Evolutionary conservation across 192 early-diverging fungal species (phyloP), one percentile per base, ranked within the genome.

Genomic region (Irineochytrium annulatum): DNA sequence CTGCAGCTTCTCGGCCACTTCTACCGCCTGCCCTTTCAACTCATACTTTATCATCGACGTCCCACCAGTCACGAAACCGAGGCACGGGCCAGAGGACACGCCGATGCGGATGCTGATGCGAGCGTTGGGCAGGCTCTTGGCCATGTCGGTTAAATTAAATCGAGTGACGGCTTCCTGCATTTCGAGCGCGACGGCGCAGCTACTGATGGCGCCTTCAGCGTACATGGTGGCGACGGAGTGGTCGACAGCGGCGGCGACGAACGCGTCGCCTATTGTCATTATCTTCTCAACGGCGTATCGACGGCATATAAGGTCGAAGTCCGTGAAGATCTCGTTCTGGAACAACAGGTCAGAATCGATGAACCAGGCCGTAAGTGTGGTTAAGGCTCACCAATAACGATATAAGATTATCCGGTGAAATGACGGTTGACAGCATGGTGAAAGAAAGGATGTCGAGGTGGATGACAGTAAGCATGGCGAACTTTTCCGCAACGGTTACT

Each of bases 1-100:
- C 46, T 49, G 17, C 8, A 49, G 6, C 46, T 22, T 49, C 24
- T 49, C 46, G 11, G 46, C 8, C 46, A 22, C 46, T 6, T 49
- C 46, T 24, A 49, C 22, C 6, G 46, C 46, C 24, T 49, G 17
- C 6, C 46, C 46, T 22, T 22, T 24, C 22, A 49, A 17, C 24
- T 49, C 46, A 24, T 49, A 49, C 46, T 49, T 49, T 8, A 49
- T 49, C 24, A 22, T 49, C 22, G 46, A 22, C 11, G 46, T 49
- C 46, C 46, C 46, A 6, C 46, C 46, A 8, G 46, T 49, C 11
- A 49, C 17, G 24, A 14, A 49, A 22, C 46, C 46, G 5, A 8
- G 26, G 5, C 17, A 14, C 6, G 22, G 11, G 6, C 46, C 46
- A 6, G 11, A 22, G 46, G 6, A 22, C 8, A 49, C 22, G 11